Base-by-base conservation (phyloP, 73 alveolate species). In the Tetrahymena thermophila region DNA sequence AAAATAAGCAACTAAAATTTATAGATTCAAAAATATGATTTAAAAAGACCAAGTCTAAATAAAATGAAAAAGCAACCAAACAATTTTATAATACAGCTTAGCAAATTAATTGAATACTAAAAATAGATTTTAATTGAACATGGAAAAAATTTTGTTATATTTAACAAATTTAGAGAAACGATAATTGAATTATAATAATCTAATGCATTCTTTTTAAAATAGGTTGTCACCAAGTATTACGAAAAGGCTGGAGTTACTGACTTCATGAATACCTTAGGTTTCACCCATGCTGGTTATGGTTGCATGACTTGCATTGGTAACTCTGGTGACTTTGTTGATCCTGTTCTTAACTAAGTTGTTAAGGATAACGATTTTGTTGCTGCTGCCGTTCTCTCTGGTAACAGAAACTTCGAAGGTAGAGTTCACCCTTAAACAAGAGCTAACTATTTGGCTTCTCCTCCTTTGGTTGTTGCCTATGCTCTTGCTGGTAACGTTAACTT, bases 261-360 rank as follows among this genome's bases (percentile, higher is more conserved):
- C 21, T 96, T 84, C 94, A 71, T 98, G 44, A 97, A 98, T 94
- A 43, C 97, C 85, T 96, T 98, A 23, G 99, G 99, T 34, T 98
- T 98, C 97, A 85, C 98, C 56, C 95, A 94, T 25, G 98, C 99
- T 38, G 99, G 99, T n/a, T 98, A 97, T 96, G 99, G 99, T 35
- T 98, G 99, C 96, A 98, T 98, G 99, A 98, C 99, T 35, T 98
- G 99, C 96, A 98, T 97, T 94, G 99, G 99, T 43, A 98, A 98
- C 97, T 94, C 98, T 85, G 99, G 99, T 93, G 99, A 98, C 17
- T 95, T 98, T 10, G 98, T 98, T 56, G 98, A 98, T 31, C 97
- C 56, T 34, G 99, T 98, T 31, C 56, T 85, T 13, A 56, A 57
- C 16, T 95, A 97, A 25, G 99, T 98, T 35, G 96, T 98, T 85